Conservation (phyloP, 768 basidiomycete genomes). For the Podaxis mareebaensis region DNA sequence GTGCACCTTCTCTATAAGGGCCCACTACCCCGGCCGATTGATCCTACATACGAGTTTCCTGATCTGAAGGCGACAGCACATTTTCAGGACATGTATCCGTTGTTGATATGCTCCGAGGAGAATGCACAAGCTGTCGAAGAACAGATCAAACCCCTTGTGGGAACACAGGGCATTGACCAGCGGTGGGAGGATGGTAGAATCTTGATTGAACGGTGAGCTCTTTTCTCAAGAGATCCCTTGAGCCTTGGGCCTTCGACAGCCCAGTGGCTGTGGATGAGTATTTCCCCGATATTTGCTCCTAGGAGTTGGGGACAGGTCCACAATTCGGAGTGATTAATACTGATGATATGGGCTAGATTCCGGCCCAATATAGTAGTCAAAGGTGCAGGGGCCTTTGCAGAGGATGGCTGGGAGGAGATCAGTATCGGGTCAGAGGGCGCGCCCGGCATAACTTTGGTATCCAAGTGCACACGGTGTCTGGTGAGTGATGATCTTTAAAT, state of each 20-base stretch:
- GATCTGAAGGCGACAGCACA: conserved; percentile 53
- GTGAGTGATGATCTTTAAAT: conserved; percentile 39
- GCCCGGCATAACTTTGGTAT: conserved; percentile 58
- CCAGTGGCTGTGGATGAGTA: background rate
- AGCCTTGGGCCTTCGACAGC: background rate
- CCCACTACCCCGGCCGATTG: conserved; percentile 47
- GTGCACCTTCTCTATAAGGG: conserved; percentile 74
- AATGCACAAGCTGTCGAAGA: conserved; percentile 54
- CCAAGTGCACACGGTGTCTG: conserved; percentile 70
- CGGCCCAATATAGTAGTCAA: conserved; percentile 73
- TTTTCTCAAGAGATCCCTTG: background rate
- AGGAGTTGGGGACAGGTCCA: background rate
- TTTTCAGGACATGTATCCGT: conserved; percentile 74
- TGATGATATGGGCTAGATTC: conserved; percentile 47
- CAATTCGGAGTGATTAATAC: background rate
- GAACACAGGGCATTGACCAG: conserved; percentile 47
- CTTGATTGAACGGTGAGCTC: conserved; percentile 57
- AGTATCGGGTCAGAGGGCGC: conserved; percentile 43
- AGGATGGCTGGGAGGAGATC: conserved; percentile 70
- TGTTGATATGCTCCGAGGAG: conserved; percentile 69
- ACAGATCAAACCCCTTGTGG: conserved; percentile 46
- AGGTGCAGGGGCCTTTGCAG: conserved; percentile 70
- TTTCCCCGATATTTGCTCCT: background rate
- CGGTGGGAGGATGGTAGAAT: conserved; percentile 54
- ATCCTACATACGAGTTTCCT: conserved; percentile 56